Conservation (phyloP, 2,329 filamentous ascomycete genomes). For the Aspergillus neotritici region DNA sequence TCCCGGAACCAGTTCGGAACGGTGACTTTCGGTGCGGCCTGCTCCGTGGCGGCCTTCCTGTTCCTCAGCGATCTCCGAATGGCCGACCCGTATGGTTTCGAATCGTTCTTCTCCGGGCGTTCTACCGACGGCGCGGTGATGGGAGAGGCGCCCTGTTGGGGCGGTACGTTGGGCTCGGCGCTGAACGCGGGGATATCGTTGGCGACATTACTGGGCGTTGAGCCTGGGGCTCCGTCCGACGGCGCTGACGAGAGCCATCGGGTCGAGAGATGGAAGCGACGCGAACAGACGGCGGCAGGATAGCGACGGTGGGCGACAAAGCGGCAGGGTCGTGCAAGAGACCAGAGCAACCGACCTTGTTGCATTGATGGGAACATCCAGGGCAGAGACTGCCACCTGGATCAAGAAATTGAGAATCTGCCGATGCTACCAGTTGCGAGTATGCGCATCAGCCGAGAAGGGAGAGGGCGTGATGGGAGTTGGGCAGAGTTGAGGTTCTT, state of each 20-base stretch:
- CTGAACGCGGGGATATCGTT: conserved; percentile 18
- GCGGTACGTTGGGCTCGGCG: conserved; percentile 6
- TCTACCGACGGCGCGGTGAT: conserved; percentile 11
- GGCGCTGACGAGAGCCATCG: conserved; percentile 24
- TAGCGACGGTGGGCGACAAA: conserved; percentile 34
- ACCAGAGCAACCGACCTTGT: conserved; percentile 30
- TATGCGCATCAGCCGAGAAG: conserved; percentile 13
- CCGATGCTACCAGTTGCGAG: conserved; percentile 13
- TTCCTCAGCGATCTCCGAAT: conserved; percentile 36
- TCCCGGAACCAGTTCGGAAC: conserved; percentile 37
- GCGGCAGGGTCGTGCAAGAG: conserved; percentile 32
- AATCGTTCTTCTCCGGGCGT: conserved; percentile 18
- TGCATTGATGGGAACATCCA: conserved; percentile 38
- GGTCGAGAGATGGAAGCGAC: conserved; percentile 31
- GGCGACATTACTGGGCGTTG: conserved; percentile 16
- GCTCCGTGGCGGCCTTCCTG: conserved; percentile 20
- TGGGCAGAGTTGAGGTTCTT: no score
- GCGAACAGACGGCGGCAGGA: conserved; percentile 23
- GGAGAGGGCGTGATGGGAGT: background rate
- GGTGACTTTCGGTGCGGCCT: conserved; percentile 15
- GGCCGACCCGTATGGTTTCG: conserved; percentile 36
- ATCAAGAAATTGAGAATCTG: conserved; percentile 11
- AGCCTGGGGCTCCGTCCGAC: conserved; percentile 20
- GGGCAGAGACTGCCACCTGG: conserved; percentile 24
- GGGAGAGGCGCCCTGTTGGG: conserved; percentile 12